Evolutionary conservation across 83 land plant species (phyloP), one percentile per base, ranked within the genome.

Genomic region (Picea abies): DNA sequence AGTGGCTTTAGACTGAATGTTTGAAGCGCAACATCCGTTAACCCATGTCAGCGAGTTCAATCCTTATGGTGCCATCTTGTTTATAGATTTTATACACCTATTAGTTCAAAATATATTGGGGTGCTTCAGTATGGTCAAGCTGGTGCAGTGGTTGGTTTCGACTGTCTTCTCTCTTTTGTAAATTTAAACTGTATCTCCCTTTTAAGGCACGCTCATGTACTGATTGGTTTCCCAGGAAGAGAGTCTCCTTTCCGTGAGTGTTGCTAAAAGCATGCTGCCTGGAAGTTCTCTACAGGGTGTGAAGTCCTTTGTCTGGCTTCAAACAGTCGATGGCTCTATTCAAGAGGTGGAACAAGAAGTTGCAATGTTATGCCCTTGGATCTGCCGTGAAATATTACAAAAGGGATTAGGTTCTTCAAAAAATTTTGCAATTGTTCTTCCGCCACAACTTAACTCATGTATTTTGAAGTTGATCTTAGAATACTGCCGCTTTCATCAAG

Each of bases 401-500:
- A 86, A 86, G 37, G 95, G 92, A 60, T 85, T 84, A 87, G 97
- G 97, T 17, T 86, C 90, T 76, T 89, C 95, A 20, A 94, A 91
- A 73, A 92, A 88, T 65, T 85, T 87, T 80, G 90, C 97, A 3
- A 95, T 96, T 41, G 61, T 88, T 3, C 95, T 96, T 61, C 98
- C 98, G 32, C 81, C 92, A 32, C 91, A 96, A 72, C 98, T 97
- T 63, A 89, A 89, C 83, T 92, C 96, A n/a, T 80, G 89, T 41
- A 89, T 90, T 19, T 83, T 96, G 66, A 90, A 93, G 80, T 81
- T 92, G 64, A 88, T 97, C 20, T 86, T 97, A 81, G 98, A 97
- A 71, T 97, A 97, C 81, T 97, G 99, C 76, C 93, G 95, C 77
- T 97, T 97, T 82, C 99, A 97, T 92, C 97, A 96, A 89, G 88